A percentile compares a stretch with the other conserved stretches of the same genome.
Conservation (phyloP, 179 eudicot species). For the Actinidia polygama region DNA sequence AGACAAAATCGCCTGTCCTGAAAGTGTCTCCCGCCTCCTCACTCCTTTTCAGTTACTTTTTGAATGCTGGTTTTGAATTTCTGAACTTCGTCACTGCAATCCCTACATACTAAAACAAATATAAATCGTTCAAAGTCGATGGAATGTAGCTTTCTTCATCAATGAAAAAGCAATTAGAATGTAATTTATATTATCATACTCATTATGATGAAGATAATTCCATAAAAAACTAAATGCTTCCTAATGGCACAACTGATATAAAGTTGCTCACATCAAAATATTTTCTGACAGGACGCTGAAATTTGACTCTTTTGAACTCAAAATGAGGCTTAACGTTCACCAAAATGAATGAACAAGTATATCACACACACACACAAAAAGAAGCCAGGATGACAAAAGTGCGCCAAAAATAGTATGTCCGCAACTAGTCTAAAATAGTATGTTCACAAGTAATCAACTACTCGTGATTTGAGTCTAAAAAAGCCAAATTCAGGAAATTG, state of each 20-base stretch:
- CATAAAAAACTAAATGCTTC: neutral
- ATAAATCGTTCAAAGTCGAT: neutral
- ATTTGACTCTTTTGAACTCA: neutral
- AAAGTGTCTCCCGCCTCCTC: neutral
- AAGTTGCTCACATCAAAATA: neutral
- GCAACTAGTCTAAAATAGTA: neutral
- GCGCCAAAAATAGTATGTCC: neutral
- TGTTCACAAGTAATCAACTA: neutral
- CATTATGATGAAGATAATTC: neutral
- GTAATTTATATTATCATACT: neutral
- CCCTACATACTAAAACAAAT: neutral
- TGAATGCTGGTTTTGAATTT: neutral
- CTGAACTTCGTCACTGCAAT: neutral
- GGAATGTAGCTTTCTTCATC: neutral
- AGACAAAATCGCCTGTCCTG: no score
- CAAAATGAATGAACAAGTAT: neutral
- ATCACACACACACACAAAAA: neutral
- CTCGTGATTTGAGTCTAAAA: neutral
- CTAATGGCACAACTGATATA: neutral
- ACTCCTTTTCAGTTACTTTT: neutral
- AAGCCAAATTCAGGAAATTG: neutral
- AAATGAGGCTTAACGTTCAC: neutral
- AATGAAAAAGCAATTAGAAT: neutral
- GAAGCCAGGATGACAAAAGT: neutral
- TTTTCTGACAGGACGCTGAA: neutral